Conservation (phyloP, 2,329 filamentous ascomycete genomes). For the Colletotrichum melonis region DNA sequence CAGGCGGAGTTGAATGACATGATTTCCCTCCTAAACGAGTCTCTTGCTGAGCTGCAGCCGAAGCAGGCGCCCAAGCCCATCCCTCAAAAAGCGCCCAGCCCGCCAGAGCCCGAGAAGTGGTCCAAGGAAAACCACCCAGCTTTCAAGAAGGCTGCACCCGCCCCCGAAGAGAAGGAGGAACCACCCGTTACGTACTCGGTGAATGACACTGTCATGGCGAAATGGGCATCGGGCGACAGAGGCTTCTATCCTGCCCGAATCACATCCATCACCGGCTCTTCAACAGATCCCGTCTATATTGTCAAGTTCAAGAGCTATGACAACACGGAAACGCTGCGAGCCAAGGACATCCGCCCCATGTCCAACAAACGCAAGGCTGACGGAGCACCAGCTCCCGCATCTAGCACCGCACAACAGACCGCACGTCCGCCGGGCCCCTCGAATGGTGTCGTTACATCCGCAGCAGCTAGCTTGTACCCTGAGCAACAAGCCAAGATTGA, state of each 20-base stretch:
- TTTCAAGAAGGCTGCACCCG: conserved; percentile 66
- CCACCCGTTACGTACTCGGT: conserved; percentile 76
- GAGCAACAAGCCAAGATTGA: conserved; percentile 64
- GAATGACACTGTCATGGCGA: conserved; percentile 90
- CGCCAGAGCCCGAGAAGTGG: conserved; percentile 77
- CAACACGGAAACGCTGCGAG: conserved; percentile 82
- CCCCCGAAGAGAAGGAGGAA: conserved; percentile 64
- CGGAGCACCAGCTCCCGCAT: conserved; percentile 66
- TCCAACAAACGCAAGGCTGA: conserved; percentile 90
- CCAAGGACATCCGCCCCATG: conserved; percentile 86
- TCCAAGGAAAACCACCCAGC: conserved; percentile 84
- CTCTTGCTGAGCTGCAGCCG: conserved; percentile 83
- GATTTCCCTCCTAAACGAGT: conserved; percentile 81
- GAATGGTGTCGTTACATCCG: conserved; percentile 64
- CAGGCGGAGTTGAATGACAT: conserved; percentile 85
- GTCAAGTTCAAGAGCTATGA: conserved; percentile 96
- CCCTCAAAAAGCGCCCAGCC: conserved; percentile 55
- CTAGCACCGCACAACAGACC: conserved; percentile 52
- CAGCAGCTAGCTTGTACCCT: conserved; percentile 67
- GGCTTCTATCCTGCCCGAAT: conserved; percentile 93
- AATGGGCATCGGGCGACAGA: conserved; percentile 91
- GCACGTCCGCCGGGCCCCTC: conserved; percentile 51
- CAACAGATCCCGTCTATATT: conserved; percentile 90
- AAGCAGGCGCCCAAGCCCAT: conserved; percentile 57
- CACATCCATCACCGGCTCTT: conserved; percentile 91